Percentiles rank a stretch among this genome's conserved stretches.
phyloP scores from a whole-genome alignment of 306 rosid species.

The Glycine soja region DNA sequence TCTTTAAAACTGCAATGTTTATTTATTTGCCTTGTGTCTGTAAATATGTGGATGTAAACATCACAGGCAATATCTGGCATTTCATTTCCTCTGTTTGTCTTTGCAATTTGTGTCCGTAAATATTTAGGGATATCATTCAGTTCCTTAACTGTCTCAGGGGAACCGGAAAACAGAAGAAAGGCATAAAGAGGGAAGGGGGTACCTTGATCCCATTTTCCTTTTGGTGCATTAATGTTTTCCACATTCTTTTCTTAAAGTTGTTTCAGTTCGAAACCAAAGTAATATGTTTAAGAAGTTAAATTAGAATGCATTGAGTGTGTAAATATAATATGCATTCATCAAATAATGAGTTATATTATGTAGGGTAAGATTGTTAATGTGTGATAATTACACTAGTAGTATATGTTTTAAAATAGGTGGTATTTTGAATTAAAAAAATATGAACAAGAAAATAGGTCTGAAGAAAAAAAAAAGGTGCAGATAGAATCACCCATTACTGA shows the following conservation, averaged over 20 bases:
- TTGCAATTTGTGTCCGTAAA: constrained; percentile 7
- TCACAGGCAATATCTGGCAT: constrained; percentile 2
- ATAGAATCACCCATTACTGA: too few relatives aligned
- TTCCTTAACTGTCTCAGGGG: neutral
- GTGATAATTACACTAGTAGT: neutral
- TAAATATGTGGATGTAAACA: constrained; percentile 41
- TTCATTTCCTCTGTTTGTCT: constrained; percentile 18
- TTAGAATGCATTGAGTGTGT: neutral
- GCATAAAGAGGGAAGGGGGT: too few relatives aligned
- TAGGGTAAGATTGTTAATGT: neutral
- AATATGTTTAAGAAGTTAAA: neutral
- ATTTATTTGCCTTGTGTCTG: constrained; percentile 37
- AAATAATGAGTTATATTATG: neutral
- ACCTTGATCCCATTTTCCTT: neutral
- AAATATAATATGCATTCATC: neutral
- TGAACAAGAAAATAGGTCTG: too few relatives aligned
- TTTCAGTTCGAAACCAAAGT: neutral
- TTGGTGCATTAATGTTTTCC: constrained; percentile 1
- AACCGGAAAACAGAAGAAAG: too few relatives aligned
- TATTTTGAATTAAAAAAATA: too few relatives aligned
- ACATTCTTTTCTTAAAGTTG: neutral
- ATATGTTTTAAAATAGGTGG: neutral
- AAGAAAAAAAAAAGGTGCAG: too few relatives aligned
- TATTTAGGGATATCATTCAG: constrained; percentile 28
- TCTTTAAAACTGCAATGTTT: constrained; percentile 21